Conservation (phyloP, 2,329 filamentous ascomycete species). For the Penicillium rolfsii region DNA sequence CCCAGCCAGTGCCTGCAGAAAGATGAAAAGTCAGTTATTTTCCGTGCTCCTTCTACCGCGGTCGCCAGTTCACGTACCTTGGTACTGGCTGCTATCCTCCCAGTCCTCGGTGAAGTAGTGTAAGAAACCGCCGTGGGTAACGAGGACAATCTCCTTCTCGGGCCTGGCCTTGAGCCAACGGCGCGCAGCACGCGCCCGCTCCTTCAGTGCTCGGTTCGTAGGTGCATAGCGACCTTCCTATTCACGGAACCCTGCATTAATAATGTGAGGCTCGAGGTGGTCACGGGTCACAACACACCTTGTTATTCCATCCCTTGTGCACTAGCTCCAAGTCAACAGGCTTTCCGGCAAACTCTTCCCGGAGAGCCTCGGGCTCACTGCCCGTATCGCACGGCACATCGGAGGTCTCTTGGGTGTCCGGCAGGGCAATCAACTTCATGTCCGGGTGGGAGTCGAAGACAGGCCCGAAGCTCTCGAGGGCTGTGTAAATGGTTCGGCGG, state of each 20-base stretch:
- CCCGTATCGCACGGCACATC: conserved; percentile 77
- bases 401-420: conserved; percentile 78
- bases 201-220: conserved; percentile 57
- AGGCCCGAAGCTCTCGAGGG: conserved; percentile 68
- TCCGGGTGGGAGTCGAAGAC: conserved; percentile 51
- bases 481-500: conserved; percentile 78
- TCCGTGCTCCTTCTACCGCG: not conserved
- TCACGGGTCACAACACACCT: conserved; percentile 45
- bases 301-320: conserved; percentile 71
- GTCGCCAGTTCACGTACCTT: conserved; percentile 41
- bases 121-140: conserved; percentile 81
- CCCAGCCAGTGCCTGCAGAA: conserved; percentile 68
- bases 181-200: conserved; percentile 64
- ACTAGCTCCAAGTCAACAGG: conserved; percentile 68
- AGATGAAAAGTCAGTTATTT: conserved; percentile 1
- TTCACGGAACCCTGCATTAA: not conserved
- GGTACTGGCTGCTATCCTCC: conserved; percentile 58
- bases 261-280: not conserved
- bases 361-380: conserved; percentile 58
- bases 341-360: conserved; percentile 62
- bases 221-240: conserved; percentile 52
- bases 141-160: conserved; percentile 72
- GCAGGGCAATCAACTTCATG: conserved; percentile 66
- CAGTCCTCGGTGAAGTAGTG: conserved; percentile 87
- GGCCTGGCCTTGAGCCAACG: conserved; percentile 56